Conservation (phyloP, 176 grass and related monocot species). For the Pontederia paniculata region DNA sequence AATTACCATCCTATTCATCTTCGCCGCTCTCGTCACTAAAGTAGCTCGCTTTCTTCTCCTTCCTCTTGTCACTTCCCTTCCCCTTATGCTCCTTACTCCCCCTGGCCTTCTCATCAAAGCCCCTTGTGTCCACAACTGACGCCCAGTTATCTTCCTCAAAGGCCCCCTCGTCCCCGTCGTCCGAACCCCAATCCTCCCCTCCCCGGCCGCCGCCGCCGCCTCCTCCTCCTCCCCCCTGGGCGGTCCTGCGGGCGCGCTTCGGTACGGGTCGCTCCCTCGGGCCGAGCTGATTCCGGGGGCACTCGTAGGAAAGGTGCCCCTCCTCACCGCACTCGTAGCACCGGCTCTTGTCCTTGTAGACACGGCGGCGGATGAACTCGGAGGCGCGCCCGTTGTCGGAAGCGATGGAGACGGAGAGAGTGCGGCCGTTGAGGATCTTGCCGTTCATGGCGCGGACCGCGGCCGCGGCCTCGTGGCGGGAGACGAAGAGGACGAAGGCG, state of each 20-base stretch:
- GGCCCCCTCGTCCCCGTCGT: constrained; percentile 2
- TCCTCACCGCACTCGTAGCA: constrained; percentile 84
- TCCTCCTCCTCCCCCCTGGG: background rate
- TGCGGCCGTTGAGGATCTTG: constrained; percentile 39
- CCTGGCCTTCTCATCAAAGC: constrained; percentile 30
- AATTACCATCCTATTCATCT: constrained; percentile 31
- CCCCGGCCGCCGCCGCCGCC: constrained; percentile 4
- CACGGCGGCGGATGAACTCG: constrained; percentile 86
- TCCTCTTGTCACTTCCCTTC: constrained; percentile 23
- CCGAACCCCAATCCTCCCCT: background rate
- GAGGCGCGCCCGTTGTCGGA: constrained; percentile 70
- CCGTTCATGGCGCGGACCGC: constrained; percentile 27
- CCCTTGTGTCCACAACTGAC: constrained; percentile 36
- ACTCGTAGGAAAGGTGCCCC: constrained; percentile 93
- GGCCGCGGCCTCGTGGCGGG: constrained; percentile 47
- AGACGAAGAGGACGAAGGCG: constrained; percentile 88
- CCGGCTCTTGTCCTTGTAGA: constrained; percentile 73
- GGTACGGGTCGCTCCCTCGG: constrained; percentile 59
- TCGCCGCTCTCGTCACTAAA: constrained; percentile 96
- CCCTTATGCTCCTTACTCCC: constrained; percentile 3
- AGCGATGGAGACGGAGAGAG: constrained; percentile 60
- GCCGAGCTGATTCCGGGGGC: constrained; percentile 81
- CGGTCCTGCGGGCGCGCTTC: constrained; percentile 30
- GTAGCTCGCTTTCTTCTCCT: constrained; percentile 82
- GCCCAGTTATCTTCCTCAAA: constrained; percentile 37